Conservation (phyloP, 805 yeast species). For the Priceomyces haplophilus region DNA sequence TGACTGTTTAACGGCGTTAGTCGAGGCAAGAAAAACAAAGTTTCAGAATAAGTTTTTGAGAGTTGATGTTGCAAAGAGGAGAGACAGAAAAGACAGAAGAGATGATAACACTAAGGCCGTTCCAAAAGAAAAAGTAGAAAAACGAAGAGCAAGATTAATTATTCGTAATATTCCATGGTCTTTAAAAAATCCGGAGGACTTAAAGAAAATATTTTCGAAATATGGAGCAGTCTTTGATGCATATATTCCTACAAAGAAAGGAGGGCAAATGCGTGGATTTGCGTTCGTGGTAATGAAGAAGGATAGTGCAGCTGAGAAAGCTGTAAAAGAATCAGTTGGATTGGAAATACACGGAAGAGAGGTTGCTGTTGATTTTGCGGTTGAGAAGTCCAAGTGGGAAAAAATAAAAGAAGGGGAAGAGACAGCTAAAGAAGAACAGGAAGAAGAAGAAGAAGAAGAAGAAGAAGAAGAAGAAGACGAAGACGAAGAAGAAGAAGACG, state of each 20-base stretch:
- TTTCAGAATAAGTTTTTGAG: slow-evolving; percentile 65
- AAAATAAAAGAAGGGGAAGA: slow-evolving; percentile 39
- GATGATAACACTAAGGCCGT: slow-evolving; percentile 6
- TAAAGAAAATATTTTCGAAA: slow-evolving; percentile 66
- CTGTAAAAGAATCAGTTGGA: slow-evolving; percentile 71
- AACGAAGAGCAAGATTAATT: slow-evolving; percentile 82
- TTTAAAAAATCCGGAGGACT: slow-evolving; percentile 68
- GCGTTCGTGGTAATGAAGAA: slow-evolving; percentile 91
- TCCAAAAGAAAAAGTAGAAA: slow-evolving; percentile 42
- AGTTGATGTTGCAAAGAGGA: slow-evolving; percentile 87
- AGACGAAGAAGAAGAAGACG: slow-evolving; percentile 35
- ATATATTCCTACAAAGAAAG: slow-evolving; percentile 80
- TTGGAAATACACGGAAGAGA: slow-evolving; percentile 83
- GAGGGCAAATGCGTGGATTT: slow-evolving; percentile 91
- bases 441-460: slow-evolving; percentile 36
- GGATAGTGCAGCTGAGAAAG: slow-evolving; percentile 70
- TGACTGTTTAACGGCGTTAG: slow-evolving; percentile 76
- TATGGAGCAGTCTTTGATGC: slow-evolving; percentile 89
- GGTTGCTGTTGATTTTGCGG: slow-evolving; percentile 92
- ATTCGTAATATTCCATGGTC: slow-evolving; percentile 96
- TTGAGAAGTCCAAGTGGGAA: slow-evolving; percentile 85
- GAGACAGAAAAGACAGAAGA: slow-evolving; percentile 62
- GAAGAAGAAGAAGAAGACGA: slow-evolving; percentile 41
- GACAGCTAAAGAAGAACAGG: slow-evolving; percentile 38
- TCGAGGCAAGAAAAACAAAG: slow-evolving; percentile 59